These are phyloP conservation scores for Puccinia novopanici DNA, from an alignment of 1,284 basidiomycete genomes.

Conservation along the genomic window DNA sequence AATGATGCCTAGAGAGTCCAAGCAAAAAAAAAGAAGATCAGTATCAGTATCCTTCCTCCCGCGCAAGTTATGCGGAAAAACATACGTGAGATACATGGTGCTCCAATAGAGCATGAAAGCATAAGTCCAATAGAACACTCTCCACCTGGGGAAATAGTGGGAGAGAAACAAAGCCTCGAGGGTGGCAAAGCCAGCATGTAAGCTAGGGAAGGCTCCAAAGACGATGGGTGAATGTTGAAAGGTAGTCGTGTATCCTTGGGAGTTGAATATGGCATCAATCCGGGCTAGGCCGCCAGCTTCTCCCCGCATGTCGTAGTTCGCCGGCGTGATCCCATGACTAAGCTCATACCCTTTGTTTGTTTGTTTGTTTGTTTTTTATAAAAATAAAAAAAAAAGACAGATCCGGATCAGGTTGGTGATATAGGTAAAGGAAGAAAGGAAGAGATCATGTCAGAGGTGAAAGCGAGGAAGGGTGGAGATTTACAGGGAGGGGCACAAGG, in stretches of 20 bases:
- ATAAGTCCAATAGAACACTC: constrained; percentile 75
- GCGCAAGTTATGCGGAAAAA: neutral
- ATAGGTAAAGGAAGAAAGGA: constrained; percentile 85
- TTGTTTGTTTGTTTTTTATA: neutral
- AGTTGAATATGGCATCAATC: constrained; percentile 84
- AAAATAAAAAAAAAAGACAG: neutral
- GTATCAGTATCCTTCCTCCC: neutral
- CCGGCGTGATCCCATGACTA: constrained; percentile 92
- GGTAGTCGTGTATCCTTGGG: constrained; percentile 74
- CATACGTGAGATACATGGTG: constrained; percentile 69
- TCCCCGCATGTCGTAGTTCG: constrained; percentile 85
- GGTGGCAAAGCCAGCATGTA: constrained; percentile 88
- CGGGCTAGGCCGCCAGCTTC: constrained; percentile 89
- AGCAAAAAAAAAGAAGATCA: constrained; percentile 67
- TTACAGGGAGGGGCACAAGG: constrained; percentile 85
- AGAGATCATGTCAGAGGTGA: constrained; percentile 62
- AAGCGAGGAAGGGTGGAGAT: constrained; percentile 53
- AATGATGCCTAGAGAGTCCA: constrained; percentile 64
- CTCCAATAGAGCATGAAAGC: constrained; percentile 90
- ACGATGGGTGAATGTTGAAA: constrained; percentile 89
- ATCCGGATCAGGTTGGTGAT: constrained; percentile 53
- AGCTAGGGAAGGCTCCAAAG: constrained; percentile 93
- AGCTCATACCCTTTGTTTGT: constrained; percentile 82
- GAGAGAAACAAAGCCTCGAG: constrained; percentile 89
- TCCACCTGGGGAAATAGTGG: constrained; percentile 84